Base-by-base conservation (phyloP, 257 asterid genomes). In the Penstemon newberryi region DNA sequence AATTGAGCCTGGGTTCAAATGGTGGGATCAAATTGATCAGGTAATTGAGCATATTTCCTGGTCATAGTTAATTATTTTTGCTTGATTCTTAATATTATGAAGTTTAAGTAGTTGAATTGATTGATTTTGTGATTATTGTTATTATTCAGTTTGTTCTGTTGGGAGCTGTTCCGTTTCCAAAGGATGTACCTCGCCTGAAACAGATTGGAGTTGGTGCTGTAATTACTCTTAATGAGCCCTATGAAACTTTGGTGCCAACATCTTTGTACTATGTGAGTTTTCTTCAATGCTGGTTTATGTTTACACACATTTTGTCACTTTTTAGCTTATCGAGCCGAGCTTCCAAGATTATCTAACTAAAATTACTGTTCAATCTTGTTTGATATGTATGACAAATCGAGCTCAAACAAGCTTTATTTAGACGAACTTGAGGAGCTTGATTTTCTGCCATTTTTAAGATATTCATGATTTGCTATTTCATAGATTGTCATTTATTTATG, bases 11-110 rank as follows among this genome's bases (percentile, higher is more conserved):
- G 96, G 88, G 81, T 92, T 89, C 82, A 80, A 93, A 57, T 92
- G 98, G 98, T 92, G 98, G 98, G 98, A 92, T 80, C 84, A 87
- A 75, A 84, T 92, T 49, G 95, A 92, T 75, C 91, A 92, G 97
- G 98, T 92, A 3, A 45, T 9, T 37, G 2, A 57, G 33, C 10
- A 25, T 1, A 37, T 37, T 36, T 57, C 42, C 4, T 57, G 3
- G 9, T 38, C 39, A 4, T 39, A 11, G 51, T 12, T 40, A 7
- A 41, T 60, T 41, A 11, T 6, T 57, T 40, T 59, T 15, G 11
- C 3, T 59, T 25, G 33, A 25, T 25, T 25, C 33, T 25, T 39
- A 33, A 8, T 4, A 10, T 1, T 59, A 36, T 39, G 47, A 8
- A 3, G n/a, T 56, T 67, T 59, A 59, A 68, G 40, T 40, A 52